These are phyloP conservation scores for Paraphoma sp. DNA, from an alignment of 2,329 filamentous ascomycete species.

Conservation along the genomic window DNA sequence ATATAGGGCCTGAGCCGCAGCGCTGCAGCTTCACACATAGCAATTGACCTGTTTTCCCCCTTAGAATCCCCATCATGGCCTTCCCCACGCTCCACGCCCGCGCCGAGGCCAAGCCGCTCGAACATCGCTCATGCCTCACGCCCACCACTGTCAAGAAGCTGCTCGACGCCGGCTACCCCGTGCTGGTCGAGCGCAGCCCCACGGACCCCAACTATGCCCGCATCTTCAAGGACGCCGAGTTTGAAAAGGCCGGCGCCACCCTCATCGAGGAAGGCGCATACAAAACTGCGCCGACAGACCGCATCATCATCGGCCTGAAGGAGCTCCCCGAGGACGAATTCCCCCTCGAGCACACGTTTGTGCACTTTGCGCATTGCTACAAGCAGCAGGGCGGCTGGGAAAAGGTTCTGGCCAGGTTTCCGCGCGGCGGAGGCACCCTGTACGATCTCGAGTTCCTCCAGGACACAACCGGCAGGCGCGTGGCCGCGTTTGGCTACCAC, in stretches of 20 bases:
- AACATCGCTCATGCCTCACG: conserved; percentile 50
- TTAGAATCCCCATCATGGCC: conserved; percentile 27
- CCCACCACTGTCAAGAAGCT: conserved; percentile 50
- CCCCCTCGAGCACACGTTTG: conserved; percentile 49
- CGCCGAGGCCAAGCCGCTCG: conserved; percentile 50
- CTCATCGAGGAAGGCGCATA: conserved; percentile 48
- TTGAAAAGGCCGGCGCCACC: conserved; percentile 46
- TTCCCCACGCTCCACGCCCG: conserved; percentile 50
- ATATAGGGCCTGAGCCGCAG: conserved; percentile 5
- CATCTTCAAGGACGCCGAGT: conserved; percentile 52
- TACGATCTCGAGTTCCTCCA: conserved; percentile 88
- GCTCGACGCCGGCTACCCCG: conserved; percentile 49
- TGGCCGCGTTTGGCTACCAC: conserved; percentile 71
- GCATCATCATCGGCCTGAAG: conserved; percentile 52
- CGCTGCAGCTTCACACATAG: background rate
- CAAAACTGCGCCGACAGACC: conserved; percentile 46
- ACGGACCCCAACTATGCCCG: conserved; percentile 46
- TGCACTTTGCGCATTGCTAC: conserved; percentile 53
- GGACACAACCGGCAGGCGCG: conserved; percentile 72
- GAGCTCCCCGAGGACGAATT: conserved; percentile 49
- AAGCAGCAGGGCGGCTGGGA: conserved; percentile 67
- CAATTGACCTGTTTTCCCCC: conserved; percentile 17
- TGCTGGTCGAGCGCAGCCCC: conserved; percentile 49
- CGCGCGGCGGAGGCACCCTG: conserved; percentile 76
- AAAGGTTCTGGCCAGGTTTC: conserved; percentile 78